These are phyloP conservation scores for Carex littledalei DNA, from an alignment of 176 grass and related monocot species.

Conservation along the genomic window DNA sequence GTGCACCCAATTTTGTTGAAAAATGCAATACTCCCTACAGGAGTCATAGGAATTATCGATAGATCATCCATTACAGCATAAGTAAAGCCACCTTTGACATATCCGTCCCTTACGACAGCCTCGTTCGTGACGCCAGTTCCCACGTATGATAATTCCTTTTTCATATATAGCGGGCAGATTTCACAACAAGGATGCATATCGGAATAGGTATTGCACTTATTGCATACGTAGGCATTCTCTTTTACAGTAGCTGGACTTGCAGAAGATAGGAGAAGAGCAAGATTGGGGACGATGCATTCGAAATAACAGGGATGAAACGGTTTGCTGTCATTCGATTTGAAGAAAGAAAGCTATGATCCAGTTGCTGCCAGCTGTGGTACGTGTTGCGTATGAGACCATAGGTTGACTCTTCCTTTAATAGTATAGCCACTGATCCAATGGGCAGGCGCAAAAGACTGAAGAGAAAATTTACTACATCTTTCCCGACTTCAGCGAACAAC, in stretches of 20 bases:
- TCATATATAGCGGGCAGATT: too few relatives aligned
- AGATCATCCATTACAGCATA: neutral
- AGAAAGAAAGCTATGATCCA: neutral
- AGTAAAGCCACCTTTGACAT: neutral
- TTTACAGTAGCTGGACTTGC: neutral
- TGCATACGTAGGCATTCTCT: too few relatives aligned
- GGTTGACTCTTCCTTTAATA: neutral
- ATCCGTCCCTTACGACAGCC: neutral
- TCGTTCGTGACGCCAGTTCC: too few relatives aligned
- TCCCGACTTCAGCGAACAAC: neutral
- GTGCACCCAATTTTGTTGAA: too few relatives aligned
- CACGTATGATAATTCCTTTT: too few relatives aligned
- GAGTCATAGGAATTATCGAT: neutral
- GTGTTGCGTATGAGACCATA: neutral
- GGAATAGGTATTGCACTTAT: too few relatives aligned
- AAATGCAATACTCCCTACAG: neutral
- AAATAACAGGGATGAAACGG: neutral
- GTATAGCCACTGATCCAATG: neutral
- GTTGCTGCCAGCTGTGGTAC: neutral
- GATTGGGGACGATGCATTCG: neutral
- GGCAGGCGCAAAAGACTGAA: neutral
- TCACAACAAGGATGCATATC: too few relatives aligned
- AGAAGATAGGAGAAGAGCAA: neutral
- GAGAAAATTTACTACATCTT: neutral
- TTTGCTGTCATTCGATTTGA: neutral